Conservation (phyloP, 208 protist genomes). For the Acanthamoeba sp. region DNA sequence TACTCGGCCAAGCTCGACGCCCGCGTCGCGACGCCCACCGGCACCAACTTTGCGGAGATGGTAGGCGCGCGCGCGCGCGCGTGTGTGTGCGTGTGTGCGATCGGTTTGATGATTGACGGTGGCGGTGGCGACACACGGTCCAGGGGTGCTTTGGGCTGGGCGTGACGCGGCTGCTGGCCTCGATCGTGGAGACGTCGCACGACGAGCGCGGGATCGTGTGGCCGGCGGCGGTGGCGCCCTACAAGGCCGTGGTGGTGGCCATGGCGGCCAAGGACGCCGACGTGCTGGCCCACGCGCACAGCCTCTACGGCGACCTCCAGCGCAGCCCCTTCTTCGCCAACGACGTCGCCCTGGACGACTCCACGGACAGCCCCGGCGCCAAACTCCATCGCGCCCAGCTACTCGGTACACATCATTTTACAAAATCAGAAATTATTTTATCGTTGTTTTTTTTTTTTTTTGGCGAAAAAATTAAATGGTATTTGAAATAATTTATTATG, state of each 20-base stretch:
- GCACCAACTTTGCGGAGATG: constrained; percentile 31
- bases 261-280: constrained; percentile 52
- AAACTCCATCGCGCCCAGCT: constrained; percentile 36
- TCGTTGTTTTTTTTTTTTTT: too few species aligned
- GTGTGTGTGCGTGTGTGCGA: not conserved
- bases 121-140: too few species aligned
- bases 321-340: not conserved
- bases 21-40: not conserved
- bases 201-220: constrained; percentile 72
- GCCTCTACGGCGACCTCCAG: not conserved
- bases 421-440: not conserved
- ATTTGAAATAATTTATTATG: not conserved
- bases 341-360: constrained; percentile 65
- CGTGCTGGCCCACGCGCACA: not conserved
- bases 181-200: constrained; percentile 75
- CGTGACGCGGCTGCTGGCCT: constrained; percentile 76
- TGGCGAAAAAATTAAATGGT: too few species aligned
- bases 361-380: constrained; percentile 1
- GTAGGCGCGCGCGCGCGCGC: not conserved
- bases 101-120: not conserved
- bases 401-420: not conserved
- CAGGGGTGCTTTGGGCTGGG: constrained; percentile 88
- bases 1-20: constrained; percentile 81
- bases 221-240: constrained; percentile 76
- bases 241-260: constrained; percentile 23